phyloP scores from a whole-genome alignment of 768 basidiomycete genomes.

The Cystobasidium ongulense region DNA sequence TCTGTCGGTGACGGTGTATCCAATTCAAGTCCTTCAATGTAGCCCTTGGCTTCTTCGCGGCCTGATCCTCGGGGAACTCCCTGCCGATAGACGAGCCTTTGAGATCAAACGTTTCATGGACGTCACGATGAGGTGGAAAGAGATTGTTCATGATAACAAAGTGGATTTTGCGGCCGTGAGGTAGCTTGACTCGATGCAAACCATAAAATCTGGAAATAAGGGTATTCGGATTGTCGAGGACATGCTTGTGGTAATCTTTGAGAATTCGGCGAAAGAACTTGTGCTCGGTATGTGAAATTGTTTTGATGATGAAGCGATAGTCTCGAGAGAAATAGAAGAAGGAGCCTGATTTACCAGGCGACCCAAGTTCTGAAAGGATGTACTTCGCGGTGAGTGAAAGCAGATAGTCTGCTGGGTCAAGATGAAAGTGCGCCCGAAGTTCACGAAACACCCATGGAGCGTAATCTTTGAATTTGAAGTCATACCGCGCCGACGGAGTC shows the following conservation, averaged over 20 bases:
- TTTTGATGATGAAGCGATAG: constrained; percentile 99
- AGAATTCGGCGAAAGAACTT: constrained; percentile 82
- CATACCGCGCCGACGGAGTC: constrained; percentile 94
- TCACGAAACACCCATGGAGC: constrained; percentile 97
- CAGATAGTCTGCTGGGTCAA: constrained; percentile 95
- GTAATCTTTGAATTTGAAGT: constrained; percentile 99
- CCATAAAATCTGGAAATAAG: constrained; percentile 91
- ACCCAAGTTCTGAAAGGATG: constrained; percentile 93
- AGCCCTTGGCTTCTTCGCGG: constrained; percentile 67
- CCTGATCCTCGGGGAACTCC: constrained; percentile 74
- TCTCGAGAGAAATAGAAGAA: constrained; percentile 99
- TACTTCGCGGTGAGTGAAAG: constrained; percentile 94
- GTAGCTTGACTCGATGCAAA: constrained; percentile 92
- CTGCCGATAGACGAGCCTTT: constrained; percentile 83
- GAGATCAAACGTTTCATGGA: constrained; percentile 95
- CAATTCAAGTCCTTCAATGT: constrained; percentile 95
- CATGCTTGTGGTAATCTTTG: constrained; percentile 71
- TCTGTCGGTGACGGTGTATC: constrained; percentile 66
- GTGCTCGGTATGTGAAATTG: constrained; percentile 88
- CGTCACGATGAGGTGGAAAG: constrained; percentile 91
- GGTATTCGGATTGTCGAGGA: constrained; percentile 85
- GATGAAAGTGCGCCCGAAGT: constrained; percentile 82
- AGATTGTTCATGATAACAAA: constrained; percentile 99
- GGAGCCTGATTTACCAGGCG: constrained; percentile 94
- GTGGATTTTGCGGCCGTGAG: constrained; percentile 86